Evolutionary conservation across 306 rosid genomes (phyloP), one percentile per base, ranked within the genome.

Genomic region (Geum urbanum): DNA sequence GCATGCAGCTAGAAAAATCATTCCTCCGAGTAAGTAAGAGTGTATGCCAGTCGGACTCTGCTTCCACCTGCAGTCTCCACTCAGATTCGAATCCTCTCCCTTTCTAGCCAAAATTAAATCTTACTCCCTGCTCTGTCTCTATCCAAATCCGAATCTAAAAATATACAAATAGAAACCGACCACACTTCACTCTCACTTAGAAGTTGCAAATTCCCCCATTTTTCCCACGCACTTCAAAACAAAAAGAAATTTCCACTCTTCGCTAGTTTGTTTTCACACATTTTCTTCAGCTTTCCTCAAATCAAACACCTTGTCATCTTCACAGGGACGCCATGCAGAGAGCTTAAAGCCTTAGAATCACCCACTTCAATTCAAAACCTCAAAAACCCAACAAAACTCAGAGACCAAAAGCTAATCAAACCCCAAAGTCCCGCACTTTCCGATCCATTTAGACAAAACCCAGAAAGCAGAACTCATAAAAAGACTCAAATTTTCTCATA

Each of bases 1-100:
- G 44, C 74, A 56, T 22, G 74, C 65, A 44, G 32, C 13, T 24
- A 44, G 55, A 48, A 70, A 32, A 55, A 70, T 70, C 74, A 70
- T 44, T 53, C 40, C 19, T 52, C 19, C 37, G 12, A 69, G 7
- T 18, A 58, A 48, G 69, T 14, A 51, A 47, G 32, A 18, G 39
- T 37, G 49, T 32, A 1, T 13, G 50, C 11, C 54, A n/a, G 48
- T 50, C n/a, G 15, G 6, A 14, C 61, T 65, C 58, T 16, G 40
- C 22, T 39, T 27, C 41, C 48, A 12, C 52, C 39, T 14, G 65
- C 72, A 13, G 44, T 37, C 6, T 43, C 66, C 78, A 47, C 62
- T 40, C 15, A 22, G 71, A 69, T 66, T 72, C 59, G 49, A 57
- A 66, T 55, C 55, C 51, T 50, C 57, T 53, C 45, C 16, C 56